Evolutionary conservation across 2,329 filamentous ascomycete genomes (phyloP), one percentile per base, ranked within the genome.

Genomic region (Xylaria sp.): DNA sequence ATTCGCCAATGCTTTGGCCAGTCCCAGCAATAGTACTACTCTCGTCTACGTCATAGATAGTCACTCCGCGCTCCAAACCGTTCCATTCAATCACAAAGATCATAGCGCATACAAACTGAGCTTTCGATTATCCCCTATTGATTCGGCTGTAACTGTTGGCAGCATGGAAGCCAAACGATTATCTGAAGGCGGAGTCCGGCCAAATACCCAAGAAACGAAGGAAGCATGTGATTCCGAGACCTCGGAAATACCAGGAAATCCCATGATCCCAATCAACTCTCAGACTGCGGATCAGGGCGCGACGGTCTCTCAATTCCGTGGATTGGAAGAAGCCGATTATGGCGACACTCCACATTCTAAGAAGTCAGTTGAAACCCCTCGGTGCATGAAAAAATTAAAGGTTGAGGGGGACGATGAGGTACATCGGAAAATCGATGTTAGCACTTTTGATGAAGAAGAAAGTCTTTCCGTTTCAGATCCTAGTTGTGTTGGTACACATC

Each of bases 401-500:
- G 28, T 28, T 28, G 28, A 28, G 28, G 28, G 28, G 28, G 28
- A 28, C 28, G 28, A 28, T 28, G 28, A 28, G 28, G 28, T 28
- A 28, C 28, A 28, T 28, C 2, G 28, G 28, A 28, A 28, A 28
- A 28, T 28, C 28, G 28, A 28, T 28, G 15, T 28, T 2, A 9
- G 20, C 46, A 10, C 36, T 3, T 4, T 3, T 4, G 7, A n/a
- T 4, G 60, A 56, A n/a, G 48, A 59, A 36, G 55, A 54, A 43
- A 41, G 46, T 10, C 55, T 59, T 36, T 65, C 59, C 48, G 48
- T 59, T 8, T n/a, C 36, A 5, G 36, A 60, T 9, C 5, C 33
- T 5, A 8, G 7, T 31, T 12, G 7, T 3, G 33, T 41, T 28
- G 13, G 4, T 15, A 15, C 15, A 18, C 4, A 12, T 10, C 41